These are phyloP conservation scores for Hordeum vulgare DNA, from an alignment of 176 grass and related monocot species.

Conservation along the genomic window DNA sequence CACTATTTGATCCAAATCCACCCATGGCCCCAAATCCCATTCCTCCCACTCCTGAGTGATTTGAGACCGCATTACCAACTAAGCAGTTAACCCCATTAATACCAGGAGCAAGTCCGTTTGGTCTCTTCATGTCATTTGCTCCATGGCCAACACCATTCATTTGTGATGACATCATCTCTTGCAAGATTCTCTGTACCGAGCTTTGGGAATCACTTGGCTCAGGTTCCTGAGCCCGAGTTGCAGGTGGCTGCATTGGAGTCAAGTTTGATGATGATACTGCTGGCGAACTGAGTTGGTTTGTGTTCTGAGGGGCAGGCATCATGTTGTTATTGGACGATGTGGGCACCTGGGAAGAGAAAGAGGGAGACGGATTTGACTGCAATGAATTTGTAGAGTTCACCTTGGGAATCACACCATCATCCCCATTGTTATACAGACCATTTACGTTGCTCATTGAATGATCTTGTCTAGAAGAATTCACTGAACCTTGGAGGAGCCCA, in stretches of 20 bases:
- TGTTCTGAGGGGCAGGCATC: slow-evolving; percentile 44
- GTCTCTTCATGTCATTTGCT: slow-evolving; percentile 53
- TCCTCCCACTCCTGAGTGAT: slow-evolving; percentile 45
- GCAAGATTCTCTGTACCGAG: slow-evolving; percentile 82
- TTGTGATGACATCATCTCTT: slow-evolving; percentile 81
- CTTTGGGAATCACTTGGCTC: slow-evolving; percentile 82
- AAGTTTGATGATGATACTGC: slow-evolving; percentile 36
- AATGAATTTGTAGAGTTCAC: slow-evolving; percentile 51
- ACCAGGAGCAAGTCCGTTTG: slow-evolving; percentile 44
- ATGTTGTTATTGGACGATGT: slow-evolving; percentile 55
- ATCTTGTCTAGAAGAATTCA: slow-evolving; percentile 56
- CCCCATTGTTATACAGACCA: slow-evolving; percentile 30
- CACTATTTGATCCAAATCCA: slow-evolving; percentile 27
- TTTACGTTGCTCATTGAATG: slow-evolving; percentile 40
- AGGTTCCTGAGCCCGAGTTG: slow-evolving; percentile 38
- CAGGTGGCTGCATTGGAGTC: slow-evolving; percentile 48
- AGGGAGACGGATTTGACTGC: slow-evolving; percentile 51
- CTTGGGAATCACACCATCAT: slow-evolving; percentile 36
- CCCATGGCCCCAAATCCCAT: slow-evolving; percentile 57
- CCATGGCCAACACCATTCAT: slow-evolving; percentile 44
- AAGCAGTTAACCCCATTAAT: slow-evolving; percentile 57
- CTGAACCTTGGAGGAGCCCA: slow-evolving; percentile 51
- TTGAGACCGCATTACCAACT: slow-evolving; percentile 47
- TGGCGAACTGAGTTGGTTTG: slow-evolving; percentile 45
- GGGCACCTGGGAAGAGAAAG: slow-evolving; percentile 34